Evolutionary conservation across 202 grass and related monocot genomes (phyloP).

Genomic region (Miscanthus sacchariflorus): DNA sequence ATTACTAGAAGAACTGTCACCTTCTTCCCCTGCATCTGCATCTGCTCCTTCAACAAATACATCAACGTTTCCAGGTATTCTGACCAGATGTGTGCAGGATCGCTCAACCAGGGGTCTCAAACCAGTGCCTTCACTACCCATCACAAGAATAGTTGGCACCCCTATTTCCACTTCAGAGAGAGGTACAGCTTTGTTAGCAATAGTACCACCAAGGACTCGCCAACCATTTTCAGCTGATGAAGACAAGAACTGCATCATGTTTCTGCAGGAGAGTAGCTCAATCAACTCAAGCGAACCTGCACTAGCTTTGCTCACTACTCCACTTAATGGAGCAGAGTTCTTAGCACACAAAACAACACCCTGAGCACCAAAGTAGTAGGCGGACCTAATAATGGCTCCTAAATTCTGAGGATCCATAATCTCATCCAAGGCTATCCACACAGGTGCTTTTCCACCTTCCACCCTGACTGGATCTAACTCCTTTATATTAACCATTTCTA

Average conservation of each 20-base stretch:
- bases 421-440: conserved; percentile 94
- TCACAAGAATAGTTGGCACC: conserved; percentile 83
- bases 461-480: conserved; percentile 72
- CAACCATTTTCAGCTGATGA: conserved; percentile 91
- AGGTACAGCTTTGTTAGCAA: conserved; percentile 75
- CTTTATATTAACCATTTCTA: conserved; percentile 83
- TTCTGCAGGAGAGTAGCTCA: conserved; percentile 85
- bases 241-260: conserved; percentile 99
- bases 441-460: conserved; percentile 64
- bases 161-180: conserved; percentile 67
- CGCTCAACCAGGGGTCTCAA: conserved; percentile 85
- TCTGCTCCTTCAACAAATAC: conserved; percentile 53
- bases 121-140: conserved; percentile 95
- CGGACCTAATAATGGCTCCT: conserved; percentile 92
- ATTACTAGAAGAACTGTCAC: conserved; percentile 44
- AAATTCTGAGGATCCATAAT: conserved; percentile 97
- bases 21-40: conserved; percentile 60
- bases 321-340: conserved; percentile 94
- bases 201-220: conserved; percentile 84
- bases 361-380: conserved; percentile 90
- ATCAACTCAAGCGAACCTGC: conserved; percentile 93
- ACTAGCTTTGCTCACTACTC: conserved; percentile 96
- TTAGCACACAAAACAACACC: conserved; percentile 90
- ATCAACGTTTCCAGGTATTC: conserved; percentile 71
- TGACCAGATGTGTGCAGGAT: conserved; percentile 85